Percentiles rank a stretch among this genome's conserved stretches.
Conservation (phyloP, 768 basidiomycete species). For the Roridomyces roridus region DNA sequence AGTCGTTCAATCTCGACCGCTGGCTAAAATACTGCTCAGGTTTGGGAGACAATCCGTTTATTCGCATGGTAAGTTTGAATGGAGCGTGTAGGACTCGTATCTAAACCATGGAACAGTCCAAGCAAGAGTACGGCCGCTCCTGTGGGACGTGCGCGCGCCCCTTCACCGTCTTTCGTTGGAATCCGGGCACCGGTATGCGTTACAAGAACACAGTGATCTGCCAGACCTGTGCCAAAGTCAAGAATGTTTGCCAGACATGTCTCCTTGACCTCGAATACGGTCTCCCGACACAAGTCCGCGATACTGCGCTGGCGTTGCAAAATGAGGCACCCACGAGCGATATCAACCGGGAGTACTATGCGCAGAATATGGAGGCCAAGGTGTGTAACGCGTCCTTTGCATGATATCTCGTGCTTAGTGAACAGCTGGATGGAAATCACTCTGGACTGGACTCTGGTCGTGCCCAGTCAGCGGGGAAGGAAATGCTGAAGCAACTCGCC, state of each 20-base stretch:
- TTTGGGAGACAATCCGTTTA: conserved; percentile 89
- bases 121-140: conserved; percentile 94
- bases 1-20: conserved; percentile 4
- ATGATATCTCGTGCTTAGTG: conserved; percentile 1
- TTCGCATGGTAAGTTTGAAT: conserved; percentile 78
- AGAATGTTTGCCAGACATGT: conserved; percentile 98
- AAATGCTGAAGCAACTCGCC: conserved; percentile 95
- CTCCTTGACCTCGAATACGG: conserved; percentile 96
- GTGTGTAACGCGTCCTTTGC: conserved; percentile 43
- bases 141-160: conserved; percentile 98
- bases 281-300: conserved; percentile 94
- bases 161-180: conserved; percentile 98
- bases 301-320: conserved; percentile 87
- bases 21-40: conserved; percentile 46
- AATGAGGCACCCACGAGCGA: conserved; percentile 95
- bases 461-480: conserved; percentile 84
- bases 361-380: conserved; percentile 90
- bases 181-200: conserved; percentile 90
- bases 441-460: conserved; percentile 66
- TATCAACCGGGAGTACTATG: conserved; percentile 95
- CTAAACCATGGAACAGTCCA: conserved; percentile 65
- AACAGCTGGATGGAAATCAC: conserved; percentile 73
- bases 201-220: conserved; percentile 98
- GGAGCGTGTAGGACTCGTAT: background rate
- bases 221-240: conserved; percentile 95